Conservation (phyloP, 331 rosid species). For the Saraca asoca region DNA sequence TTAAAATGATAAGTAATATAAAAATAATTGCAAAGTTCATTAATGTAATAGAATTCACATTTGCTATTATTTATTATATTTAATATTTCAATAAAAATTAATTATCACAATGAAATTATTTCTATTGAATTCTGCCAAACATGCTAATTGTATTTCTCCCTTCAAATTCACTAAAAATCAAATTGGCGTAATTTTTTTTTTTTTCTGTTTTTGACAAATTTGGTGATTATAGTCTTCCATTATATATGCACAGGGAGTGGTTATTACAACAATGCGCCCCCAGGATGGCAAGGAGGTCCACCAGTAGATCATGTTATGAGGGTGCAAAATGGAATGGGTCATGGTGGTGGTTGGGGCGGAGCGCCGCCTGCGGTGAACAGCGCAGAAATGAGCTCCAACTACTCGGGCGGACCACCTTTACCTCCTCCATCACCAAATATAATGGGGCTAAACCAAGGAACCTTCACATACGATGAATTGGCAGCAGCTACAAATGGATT, state of each 20-base stretch:
- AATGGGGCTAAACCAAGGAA: constrained; percentile 36
- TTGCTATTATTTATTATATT: too few relatives aligned
- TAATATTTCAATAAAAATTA: too few relatives aligned
- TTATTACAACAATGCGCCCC: constrained; percentile 48
- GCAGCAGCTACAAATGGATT: constrained; percentile 66
- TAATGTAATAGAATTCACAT: too few relatives aligned
- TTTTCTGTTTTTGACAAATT: too few relatives aligned
- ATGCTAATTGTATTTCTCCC: too few relatives aligned
- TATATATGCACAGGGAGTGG: constrained; percentile 33
- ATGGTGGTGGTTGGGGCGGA: too few relatives aligned
- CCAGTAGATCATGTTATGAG: neutral
- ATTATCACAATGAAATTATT: too few relatives aligned
- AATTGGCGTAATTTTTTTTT: neutral
- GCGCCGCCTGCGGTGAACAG: constrained; percentile 25
- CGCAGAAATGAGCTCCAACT: constrained; percentile 52
- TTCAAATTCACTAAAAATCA: too few relatives aligned
- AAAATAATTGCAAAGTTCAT: too few relatives aligned
- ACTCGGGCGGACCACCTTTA: constrained; percentile 48
- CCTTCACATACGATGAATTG: constrained; percentile 69
- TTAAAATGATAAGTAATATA: too few relatives aligned
- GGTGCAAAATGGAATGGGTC: too few relatives aligned
- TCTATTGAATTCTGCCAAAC: too few relatives aligned
- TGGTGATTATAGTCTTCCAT: neutral
- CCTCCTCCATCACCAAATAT: constrained; percentile 64
- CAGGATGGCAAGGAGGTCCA: constrained; percentile 38